Conservation (phyloP, 2,329 filamentous ascomycete species). For the Talaromyces sp. region DNA sequence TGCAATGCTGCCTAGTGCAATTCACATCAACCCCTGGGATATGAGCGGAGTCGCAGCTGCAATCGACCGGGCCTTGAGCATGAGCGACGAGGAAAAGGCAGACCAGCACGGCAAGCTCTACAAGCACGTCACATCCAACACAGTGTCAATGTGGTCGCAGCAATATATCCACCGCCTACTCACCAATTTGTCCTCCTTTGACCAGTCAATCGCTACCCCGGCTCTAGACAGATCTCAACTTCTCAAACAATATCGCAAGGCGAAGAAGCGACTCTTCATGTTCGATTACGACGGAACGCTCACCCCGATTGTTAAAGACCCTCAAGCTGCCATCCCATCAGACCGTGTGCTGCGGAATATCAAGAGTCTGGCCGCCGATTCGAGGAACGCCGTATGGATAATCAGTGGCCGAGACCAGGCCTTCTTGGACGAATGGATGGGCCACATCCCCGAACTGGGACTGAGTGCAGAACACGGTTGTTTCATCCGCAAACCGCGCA, state of each 20-base stretch:
- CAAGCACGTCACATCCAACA: slow-evolving; percentile 77
- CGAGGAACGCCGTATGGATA: slow-evolving; percentile 90
- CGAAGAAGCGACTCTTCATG: slow-evolving; percentile 84
- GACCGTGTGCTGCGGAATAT: slow-evolving; percentile 75
- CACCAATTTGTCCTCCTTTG: slow-evolving; percentile 71
- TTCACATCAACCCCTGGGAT: slow-evolving; percentile 97
- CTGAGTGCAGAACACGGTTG: slow-evolving; percentile 96
- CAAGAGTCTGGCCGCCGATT: slow-evolving; percentile 71
- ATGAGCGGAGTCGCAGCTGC: slow-evolving; percentile 75
- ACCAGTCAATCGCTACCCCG: slow-evolving; percentile 71
- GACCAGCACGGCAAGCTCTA: slow-evolving; percentile 72
- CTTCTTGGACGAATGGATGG: slow-evolving; percentile 85
- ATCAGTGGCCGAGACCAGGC: slow-evolving; percentile 91
- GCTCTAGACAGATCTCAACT: slow-evolving; percentile 70
- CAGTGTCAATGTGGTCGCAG: slow-evolving; percentile 79
- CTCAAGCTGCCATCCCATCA: slow-evolving; percentile 81
- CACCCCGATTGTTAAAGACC: slow-evolving; percentile 90
- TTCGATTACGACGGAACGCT: slow-evolving; percentile 98
- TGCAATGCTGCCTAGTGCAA: slow-evolving; percentile 75
- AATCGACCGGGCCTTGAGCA: slow-evolving; percentile 75
- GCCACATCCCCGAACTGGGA: slow-evolving; percentile 84
- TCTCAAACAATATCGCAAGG: slow-evolving; percentile 66
- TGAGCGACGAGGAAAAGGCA: slow-evolving; percentile 62
- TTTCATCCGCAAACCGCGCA: slow-evolving; percentile 79
- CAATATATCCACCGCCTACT: slow-evolving; percentile 74